Percentiles rank a stretch among this genome's conserved stretches.
Evolutionary conservation across 2,329 filamentous ascomycete genomes (phyloP).

Genomic region (Onygenales sp.): DNA sequence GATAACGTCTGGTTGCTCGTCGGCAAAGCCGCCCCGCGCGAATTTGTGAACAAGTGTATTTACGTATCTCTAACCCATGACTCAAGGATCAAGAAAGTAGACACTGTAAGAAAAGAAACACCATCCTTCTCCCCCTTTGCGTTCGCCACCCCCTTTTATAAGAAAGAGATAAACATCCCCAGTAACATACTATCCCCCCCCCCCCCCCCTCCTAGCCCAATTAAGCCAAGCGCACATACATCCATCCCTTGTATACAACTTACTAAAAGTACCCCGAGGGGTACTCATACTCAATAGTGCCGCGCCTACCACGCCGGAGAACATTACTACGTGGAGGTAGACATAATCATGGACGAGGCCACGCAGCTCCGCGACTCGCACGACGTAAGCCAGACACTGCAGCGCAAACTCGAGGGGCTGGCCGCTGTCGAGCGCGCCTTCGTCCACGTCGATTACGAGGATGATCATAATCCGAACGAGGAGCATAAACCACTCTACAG

Average conservation of each 20-base stretch:
- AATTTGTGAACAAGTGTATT: slow-evolving; percentile 48
- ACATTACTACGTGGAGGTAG: slow-evolving; percentile 53
- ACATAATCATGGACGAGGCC: slow-evolving; percentile 50
- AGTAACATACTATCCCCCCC: background rate
- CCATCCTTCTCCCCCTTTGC: background rate
- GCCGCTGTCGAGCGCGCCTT: slow-evolving; percentile 37
- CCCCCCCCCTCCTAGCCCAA: background rate
- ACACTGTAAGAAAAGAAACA: slow-evolving; percentile 28
- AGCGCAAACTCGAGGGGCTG: slow-evolving; percentile 51
- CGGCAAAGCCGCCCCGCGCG: slow-evolving; percentile 50
- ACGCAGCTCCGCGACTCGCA: slow-evolving; percentile 48
- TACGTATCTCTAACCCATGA: slow-evolving; percentile 49
- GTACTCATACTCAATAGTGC: slow-evolving; percentile 21
- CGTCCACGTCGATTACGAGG: slow-evolving; percentile 40
- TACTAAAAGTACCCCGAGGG: background rate
- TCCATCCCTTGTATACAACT: background rate
- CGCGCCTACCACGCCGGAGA: slow-evolving; percentile 54
- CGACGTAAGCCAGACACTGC: slow-evolving; percentile 50
- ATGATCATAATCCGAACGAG: slow-evolving; percentile 7
- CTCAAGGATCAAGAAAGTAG: slow-evolving; percentile 46
- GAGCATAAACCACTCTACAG: slow-evolving; percentile 7
- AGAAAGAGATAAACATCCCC: background rate
- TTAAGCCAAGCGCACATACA: background rate
- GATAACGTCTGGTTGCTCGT: slow-evolving; percentile 55
- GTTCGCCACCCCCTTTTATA: background rate